Evolutionary conservation across 1,284 basidiomycete species (phyloP).

Genomic region (Tilletia horrida): DNA sequence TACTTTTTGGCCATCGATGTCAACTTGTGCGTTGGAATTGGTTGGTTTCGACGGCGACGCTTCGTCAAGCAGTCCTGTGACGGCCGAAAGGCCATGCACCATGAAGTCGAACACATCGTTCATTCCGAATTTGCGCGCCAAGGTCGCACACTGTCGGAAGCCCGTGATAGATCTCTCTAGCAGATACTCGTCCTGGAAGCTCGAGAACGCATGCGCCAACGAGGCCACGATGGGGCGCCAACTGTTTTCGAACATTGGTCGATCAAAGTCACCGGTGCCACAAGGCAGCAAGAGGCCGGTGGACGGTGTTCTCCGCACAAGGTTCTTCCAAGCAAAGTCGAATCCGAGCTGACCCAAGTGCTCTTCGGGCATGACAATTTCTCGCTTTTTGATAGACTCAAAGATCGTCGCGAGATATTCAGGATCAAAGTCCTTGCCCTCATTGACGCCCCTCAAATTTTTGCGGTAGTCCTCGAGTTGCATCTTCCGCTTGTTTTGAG

Average conservation of each 20-base stretch:
- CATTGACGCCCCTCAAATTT: conserved; percentile 91
- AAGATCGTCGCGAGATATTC: conserved; percentile 86
- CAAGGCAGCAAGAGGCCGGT: conserved; percentile 77
- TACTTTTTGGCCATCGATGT: conserved; percentile 81
- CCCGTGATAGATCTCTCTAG: conserved; percentile 91
- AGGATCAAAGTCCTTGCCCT: conserved; percentile 74
- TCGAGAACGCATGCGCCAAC: conserved; percentile 68
- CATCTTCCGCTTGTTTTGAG: conserved; percentile 98
- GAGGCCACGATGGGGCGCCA: conserved; percentile 85
- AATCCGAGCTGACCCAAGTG: conserved; percentile 95
- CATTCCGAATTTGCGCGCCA: conserved; percentile 81
- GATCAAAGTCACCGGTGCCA: conserved; percentile 77
- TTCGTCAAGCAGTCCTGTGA: conserved; percentile 42
- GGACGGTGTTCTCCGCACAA: conserved; percentile 75
- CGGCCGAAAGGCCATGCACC: conserved; percentile 69
- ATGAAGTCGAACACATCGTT: conserved; percentile 97
- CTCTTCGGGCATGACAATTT: conserved; percentile 97
- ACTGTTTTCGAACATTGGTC: conserved; percentile 82
- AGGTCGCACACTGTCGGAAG: conserved; percentile 89
- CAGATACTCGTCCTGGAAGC: conserved; percentile 92
- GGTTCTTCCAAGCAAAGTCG: conserved; percentile 97
- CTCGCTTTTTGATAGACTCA: conserved; percentile 86
- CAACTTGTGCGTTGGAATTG: conserved; percentile 36
- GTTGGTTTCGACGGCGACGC: conserved; percentile 22
- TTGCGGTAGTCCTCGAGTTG: conserved; percentile 86